Evolutionary conservation across 1,139 yeast genomes (phyloP), one percentile per base, ranked within the genome.

Genomic region (Scheffersomyces parashehatae): DNA sequence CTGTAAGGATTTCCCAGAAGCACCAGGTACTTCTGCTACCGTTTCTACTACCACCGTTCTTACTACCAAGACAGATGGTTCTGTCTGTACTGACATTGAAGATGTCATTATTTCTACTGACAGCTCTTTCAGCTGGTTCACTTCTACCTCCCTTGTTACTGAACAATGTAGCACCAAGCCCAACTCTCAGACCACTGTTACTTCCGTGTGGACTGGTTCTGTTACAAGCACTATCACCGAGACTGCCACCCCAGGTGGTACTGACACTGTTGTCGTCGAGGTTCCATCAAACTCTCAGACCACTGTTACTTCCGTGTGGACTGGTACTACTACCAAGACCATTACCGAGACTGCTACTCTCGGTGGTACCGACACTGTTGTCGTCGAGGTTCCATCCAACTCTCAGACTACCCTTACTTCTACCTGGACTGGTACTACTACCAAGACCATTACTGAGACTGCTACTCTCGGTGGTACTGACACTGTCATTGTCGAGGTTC

Each of bases 311-410:
- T 29, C 30, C n/a, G 12, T 12, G 5, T 29, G 30, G 30, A 29
- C 12, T 29, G 30, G 30, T 26, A 3, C 32, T 14, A 37, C 9
- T 5, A 38, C 34, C 20, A 16, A 16, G 38, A 29, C 44, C 5
- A 29, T 35, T 28, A 36, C 42, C n/a, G n/a, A 29, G 4, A 40
- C 42, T 11, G 37, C 20, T 14, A 38, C 37, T 1, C 28, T 26
- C 5, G 44, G 44, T 39, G 42, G 37, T 4, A 41, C 44, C 9
- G 38, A 28, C n/a, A 37, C 40, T 14, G 42, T 41, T 20, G 13
- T 39, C 24, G 49, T 47, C 5, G 50, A 45, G 2, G 49, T 47
- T 4, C 36, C 46, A 7, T 30, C 33, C 33, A 30, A 30, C 33
- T 4, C 33, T 11, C 33, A 30, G 7, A n/a, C 14, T 11, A 30